A percentile compares a stretch with the other conserved stretches of the same genome.
These are phyloP conservation scores for Neltuma alba DNA, from an alignment of 306 rosid species.

Conservation along the genomic window DNA sequence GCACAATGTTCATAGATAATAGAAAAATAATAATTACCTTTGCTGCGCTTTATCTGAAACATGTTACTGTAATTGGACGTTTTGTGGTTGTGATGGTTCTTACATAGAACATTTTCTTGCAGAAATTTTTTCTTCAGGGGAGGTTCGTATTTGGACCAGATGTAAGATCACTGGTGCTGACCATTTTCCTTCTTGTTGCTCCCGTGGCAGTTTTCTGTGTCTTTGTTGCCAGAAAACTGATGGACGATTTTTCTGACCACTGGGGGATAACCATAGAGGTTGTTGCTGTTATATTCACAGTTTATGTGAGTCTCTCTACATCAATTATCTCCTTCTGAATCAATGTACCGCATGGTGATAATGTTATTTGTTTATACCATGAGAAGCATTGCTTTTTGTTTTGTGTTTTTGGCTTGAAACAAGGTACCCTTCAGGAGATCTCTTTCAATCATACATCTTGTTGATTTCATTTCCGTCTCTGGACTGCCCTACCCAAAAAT, in stretches of 20 bases:
- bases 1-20: background rate
- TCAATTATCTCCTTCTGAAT: constrained; percentile 1
- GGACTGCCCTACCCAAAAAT: background rate
- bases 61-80: background rate
- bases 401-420: background rate
- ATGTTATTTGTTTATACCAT: constrained; percentile 23
- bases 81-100: constrained; percentile 24
- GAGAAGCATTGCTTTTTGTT: constrained; percentile 16
- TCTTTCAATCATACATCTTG: background rate
- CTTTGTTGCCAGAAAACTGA: constrained; percentile 84
- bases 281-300: constrained; percentile 65
- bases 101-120: constrained; percentile 41
- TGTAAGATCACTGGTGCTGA: constrained; percentile 87
- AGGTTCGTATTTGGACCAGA: constrained; percentile 99
- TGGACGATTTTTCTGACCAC: constrained; percentile 68
- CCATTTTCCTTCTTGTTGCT: constrained; percentile 84
- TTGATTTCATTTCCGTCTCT: background rate
- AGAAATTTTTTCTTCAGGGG: constrained; percentile 93
- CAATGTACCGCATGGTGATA: constrained; percentile 6
- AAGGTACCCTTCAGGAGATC: background rate
- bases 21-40: background rate
- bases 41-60: constrained; percentile 14
- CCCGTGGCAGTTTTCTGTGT: constrained; percentile 85
- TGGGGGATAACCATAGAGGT: constrained; percentile 74
- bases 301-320: constrained; percentile 62